These are phyloP conservation scores for Rhizophagus prolifer DNA, from an alignment of 192 early-diverging fungal species.

Conservation along the genomic window DNA sequence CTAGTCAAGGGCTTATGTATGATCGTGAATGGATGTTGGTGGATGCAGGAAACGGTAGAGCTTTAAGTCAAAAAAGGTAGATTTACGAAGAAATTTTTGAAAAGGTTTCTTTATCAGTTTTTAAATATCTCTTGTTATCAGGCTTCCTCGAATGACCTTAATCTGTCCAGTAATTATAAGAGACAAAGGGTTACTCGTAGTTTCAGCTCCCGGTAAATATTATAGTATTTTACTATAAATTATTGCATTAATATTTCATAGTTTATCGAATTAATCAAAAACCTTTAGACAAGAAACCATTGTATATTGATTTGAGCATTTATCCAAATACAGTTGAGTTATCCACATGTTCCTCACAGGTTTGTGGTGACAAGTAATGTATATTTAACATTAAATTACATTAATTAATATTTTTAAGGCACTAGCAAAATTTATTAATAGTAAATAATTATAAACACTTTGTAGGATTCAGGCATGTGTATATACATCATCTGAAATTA, in stretches of 20 bases:
- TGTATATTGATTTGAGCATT: background rate
- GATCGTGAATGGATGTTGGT: conserved; percentile 72
- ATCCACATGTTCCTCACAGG: conserved; percentile 34
- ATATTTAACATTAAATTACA: conserved; percentile 10
- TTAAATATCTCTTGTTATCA: conserved; percentile 1
- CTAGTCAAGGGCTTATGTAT: conserved; percentile 52
- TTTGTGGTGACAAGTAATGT: conserved; percentile 44
- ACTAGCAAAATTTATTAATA: too few relatives aligned
- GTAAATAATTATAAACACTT: background rate
- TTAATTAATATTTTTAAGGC: background rate
- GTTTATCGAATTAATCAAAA: background rate
- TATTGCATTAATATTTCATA: background rate
- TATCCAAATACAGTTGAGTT: conserved; percentile 31
- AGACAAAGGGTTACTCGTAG: conserved; percentile 42
- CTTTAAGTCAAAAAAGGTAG: conserved; percentile 69
- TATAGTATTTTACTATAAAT: background rate
- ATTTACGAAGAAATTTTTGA: background rate
- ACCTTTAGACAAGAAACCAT: background rate
- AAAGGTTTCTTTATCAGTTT: background rate
- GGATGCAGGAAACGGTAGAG: conserved; percentile 43
- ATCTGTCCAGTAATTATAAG: conserved; percentile 52
- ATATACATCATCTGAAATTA: conserved; percentile 41
- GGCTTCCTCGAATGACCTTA: conserved; percentile 61
- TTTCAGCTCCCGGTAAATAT: conserved; percentile 38
- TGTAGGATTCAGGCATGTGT: conserved; percentile 8